A percentile compares a stretch with the other conserved stretches of the same genome.
Evolutionary conservation across 2,329 filamentous ascomycete genomes (phyloP).

Genomic region (Verticillium tricorpus): DNA sequence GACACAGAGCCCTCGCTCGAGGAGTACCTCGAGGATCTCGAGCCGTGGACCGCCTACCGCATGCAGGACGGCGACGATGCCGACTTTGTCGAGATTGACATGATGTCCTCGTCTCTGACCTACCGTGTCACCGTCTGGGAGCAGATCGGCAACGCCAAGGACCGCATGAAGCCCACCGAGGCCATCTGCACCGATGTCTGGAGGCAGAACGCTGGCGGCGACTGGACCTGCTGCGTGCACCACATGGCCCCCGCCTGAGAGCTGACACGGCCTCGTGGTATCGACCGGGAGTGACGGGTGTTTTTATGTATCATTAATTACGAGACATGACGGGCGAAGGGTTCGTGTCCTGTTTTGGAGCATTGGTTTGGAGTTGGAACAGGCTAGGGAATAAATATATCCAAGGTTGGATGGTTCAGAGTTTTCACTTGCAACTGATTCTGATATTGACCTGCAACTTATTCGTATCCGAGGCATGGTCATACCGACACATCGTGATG

Average conservation of each 20-base stretch:
- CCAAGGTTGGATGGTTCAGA: not conserved
- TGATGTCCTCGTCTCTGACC: slow-evolving; percentile 26
- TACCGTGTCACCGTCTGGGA: slow-evolving; percentile 28
- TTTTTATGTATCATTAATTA: not conserved
- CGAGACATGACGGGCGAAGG: not conserved
- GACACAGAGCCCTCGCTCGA: slow-evolving; percentile 24
- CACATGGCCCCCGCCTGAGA: slow-evolving; percentile 18
- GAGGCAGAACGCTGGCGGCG: slow-evolving; percentile 26
- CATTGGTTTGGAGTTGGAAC: not conserved
- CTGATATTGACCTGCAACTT: too few species aligned
- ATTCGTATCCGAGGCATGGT: too few species aligned
- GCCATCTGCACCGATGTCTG: slow-evolving; percentile 28
- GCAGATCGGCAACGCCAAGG: slow-evolving; percentile 15
- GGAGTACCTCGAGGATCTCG: slow-evolving; percentile 26
- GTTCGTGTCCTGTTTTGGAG: not conserved
- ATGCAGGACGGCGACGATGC: slow-evolving; percentile 30
- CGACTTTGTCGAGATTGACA: slow-evolving; percentile 32
- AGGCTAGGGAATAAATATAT: not conserved
- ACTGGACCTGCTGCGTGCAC: slow-evolving; percentile 28
- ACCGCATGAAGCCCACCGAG: slow-evolving; percentile 27
- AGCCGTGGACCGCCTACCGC: slow-evolving; percentile 30
- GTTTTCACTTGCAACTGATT: not conserved
- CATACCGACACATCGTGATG: too few species aligned
- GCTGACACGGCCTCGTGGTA: not conserved
- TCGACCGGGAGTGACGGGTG: not conserved